phyloP scores from a whole-genome alignment of 164 flowering plant species.

The Piper betle region DNA sequence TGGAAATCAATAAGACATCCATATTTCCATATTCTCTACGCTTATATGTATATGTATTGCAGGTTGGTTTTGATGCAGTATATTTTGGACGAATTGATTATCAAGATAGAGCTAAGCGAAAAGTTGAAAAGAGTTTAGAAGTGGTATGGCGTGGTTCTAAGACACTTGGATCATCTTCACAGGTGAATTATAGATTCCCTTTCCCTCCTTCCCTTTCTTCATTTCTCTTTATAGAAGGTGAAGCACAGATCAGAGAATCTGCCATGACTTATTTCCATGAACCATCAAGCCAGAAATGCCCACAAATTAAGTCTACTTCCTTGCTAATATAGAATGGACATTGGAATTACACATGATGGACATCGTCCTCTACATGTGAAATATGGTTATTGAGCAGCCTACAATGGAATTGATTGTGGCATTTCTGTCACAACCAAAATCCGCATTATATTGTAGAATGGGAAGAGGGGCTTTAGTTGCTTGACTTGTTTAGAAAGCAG shows the following conservation, averaged over 20 bases:
- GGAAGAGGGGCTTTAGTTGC: too few species aligned
- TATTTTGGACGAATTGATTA: slow-evolving; percentile 81
- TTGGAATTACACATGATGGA: too few species aligned
- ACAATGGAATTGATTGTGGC: too few species aligned
- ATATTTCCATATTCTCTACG: not conserved
- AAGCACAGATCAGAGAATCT: not conserved
- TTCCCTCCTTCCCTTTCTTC: not conserved
- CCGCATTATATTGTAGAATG: too few species aligned
- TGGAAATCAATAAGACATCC: not conserved
- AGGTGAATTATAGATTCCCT: slow-evolving; percentile 17
- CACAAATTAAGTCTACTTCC: too few species aligned
- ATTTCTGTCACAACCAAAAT: too few species aligned
- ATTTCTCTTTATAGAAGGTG: too few species aligned
- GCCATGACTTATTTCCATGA: not conserved
- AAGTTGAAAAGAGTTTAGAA: slow-evolving; percentile 68
- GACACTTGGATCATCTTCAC: slow-evolving; percentile 55
- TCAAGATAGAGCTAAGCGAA: slow-evolving; percentile 80
- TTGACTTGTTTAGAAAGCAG: too few species aligned
- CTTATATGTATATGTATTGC: not conserved
- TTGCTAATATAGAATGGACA: too few species aligned
- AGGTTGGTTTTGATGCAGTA: slow-evolving; percentile 83
- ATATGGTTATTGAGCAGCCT: too few species aligned
- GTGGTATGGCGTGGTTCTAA: slow-evolving; percentile 86
- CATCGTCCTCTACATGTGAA: too few species aligned
- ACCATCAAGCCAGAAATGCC: too few species aligned